Percentiles rank a stretch among this genome's conserved stretches.
phyloP scores from a whole-genome alignment of 2,329 filamentous ascomycete genomes.

The Parafenestella ontariensis region DNA sequence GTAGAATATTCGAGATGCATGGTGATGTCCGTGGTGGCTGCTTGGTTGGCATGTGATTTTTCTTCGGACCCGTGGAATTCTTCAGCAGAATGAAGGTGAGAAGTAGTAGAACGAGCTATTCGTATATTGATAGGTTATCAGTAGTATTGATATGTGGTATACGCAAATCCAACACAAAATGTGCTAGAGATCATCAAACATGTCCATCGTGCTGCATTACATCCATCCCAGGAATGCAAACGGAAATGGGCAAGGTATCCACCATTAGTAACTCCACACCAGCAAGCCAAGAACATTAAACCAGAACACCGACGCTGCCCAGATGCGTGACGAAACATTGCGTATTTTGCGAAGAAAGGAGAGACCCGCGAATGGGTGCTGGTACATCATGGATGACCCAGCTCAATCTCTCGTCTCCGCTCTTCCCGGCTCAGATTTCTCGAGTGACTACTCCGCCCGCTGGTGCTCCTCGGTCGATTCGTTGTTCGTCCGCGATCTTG shows the following conservation, averaged over 20 bases:
- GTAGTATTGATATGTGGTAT: not conserved
- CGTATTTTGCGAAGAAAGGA: not conserved
- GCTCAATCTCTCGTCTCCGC: constrained; percentile 51
- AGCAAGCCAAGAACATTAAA: constrained; percentile 12
- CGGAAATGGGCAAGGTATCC: constrained; percentile 1
- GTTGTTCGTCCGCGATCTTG: constrained; percentile 39
- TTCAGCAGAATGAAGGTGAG: too few relatives aligned
- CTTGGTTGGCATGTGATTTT: too few relatives aligned
- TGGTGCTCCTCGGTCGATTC: constrained; percentile 35
- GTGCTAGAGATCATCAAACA: not conserved
- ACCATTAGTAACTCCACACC: constrained; percentile 12
- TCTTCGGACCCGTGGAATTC: too few relatives aligned
- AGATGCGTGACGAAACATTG: constrained; percentile 1
- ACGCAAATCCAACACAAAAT: not conserved
- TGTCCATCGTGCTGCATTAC: constrained; percentile 5
- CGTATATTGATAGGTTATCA: not conserved
- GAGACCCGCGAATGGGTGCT: not conserved
- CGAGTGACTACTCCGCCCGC: constrained; percentile 36
- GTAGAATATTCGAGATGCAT: not conserved
- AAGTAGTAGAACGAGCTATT: not conserved
- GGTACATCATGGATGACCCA: constrained; percentile 31
- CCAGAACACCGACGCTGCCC: constrained; percentile 20
- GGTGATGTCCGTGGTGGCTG: not conserved
- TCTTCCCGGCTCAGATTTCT: constrained; percentile 48
- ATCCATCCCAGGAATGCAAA: not conserved